Evolutionary conservation across 176 grass and related monocot genomes (phyloP).

Genomic region (Coix lacrymajobi): DNA sequence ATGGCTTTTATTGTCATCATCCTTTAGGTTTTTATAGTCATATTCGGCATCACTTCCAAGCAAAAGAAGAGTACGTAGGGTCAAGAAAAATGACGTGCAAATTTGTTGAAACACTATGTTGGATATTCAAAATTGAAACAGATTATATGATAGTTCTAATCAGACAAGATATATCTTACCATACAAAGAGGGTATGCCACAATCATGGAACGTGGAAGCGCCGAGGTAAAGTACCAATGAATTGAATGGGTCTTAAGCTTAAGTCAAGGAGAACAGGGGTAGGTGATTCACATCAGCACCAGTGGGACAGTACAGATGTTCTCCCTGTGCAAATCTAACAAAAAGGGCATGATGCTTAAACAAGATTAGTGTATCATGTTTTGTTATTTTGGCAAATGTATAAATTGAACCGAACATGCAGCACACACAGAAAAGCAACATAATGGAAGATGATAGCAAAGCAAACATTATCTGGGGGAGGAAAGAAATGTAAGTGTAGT

Average conservation of each 20-base stretch:
- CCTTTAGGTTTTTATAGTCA: neutral
- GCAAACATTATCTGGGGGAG: neutral
- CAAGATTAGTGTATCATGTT: neutral
- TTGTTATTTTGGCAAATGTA: neutral
- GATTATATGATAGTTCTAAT: neutral
- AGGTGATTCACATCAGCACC: neutral
- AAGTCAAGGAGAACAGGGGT: conserved; percentile 39
- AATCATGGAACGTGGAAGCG: conserved; percentile 84
- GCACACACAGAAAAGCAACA: neutral
- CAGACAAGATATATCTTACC: conserved; percentile 45
- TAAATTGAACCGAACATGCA: neutral
- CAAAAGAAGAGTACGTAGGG: neutral
- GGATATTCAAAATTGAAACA: neutral
- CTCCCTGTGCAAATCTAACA: neutral
- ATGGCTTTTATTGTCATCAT: neutral
- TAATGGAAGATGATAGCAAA: neutral
- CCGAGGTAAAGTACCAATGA: conserved; percentile 99
- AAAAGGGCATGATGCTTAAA: neutral
- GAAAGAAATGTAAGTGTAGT: conserved; percentile 3
- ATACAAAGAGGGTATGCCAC: conserved; percentile 87
- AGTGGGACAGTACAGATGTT: neutral
- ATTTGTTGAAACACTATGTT: neutral
- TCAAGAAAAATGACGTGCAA: neutral
- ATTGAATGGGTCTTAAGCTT: conserved; percentile 67
- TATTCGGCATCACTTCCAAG: neutral